Evolutionary conservation across 306 rosid species (phyloP).

Genomic region (Arachis hypogaea): DNA sequence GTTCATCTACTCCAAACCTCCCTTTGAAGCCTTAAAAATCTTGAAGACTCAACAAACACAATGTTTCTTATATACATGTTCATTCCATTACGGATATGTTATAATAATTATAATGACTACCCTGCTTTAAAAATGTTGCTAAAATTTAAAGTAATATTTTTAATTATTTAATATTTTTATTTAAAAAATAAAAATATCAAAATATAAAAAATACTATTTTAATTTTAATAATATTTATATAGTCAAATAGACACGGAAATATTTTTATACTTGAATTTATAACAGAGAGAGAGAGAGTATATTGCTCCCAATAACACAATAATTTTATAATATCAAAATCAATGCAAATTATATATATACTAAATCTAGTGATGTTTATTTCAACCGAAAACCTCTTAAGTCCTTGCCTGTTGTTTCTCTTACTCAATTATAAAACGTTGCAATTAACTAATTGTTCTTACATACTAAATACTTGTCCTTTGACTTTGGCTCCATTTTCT

Average conservation of each 20-base stretch:
- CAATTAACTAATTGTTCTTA: neutral
- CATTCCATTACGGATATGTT: neutral
- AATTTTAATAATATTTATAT: too few species aligned
- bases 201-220: too few species aligned
- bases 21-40: constrained; percentile 6
- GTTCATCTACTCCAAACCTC: constrained; percentile 36
- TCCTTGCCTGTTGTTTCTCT: neutral
- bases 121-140: neutral
- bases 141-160: too few species aligned
- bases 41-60: constrained; percentile 3
- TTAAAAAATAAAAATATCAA: too few species aligned
- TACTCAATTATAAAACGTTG: constrained; percentile 8
- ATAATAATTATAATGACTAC: neutral
- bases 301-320: neutral
- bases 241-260: too few species aligned
- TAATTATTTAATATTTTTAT: too few species aligned
- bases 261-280: neutral
- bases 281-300: constrained; percentile 25
- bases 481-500: neutral
- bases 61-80: constrained; percentile 23
- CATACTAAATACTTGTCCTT: neutral
- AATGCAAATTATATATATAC: neutral
- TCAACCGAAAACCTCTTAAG: neutral
- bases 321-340: constrained; percentile 17
- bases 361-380: neutral